A percentile compares a stretch with the other conserved stretches of the same genome.
These are phyloP conservation scores for Kurtzmaniella quercitrusa DNA, from an alignment of 1,139 yeast genomes.

Conservation along the genomic window DNA sequence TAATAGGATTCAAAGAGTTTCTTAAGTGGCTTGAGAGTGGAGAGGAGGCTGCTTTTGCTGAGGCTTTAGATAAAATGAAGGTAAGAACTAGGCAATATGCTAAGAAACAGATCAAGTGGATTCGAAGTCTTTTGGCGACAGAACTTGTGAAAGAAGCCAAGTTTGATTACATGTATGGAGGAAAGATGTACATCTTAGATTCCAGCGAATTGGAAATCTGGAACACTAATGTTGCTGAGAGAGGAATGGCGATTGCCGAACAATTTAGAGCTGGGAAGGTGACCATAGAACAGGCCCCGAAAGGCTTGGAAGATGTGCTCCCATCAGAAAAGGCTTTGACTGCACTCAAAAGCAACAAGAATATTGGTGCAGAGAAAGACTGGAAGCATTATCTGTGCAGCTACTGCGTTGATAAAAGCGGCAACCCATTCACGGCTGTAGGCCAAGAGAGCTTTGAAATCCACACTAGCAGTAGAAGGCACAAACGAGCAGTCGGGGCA, in stretches of 20 bases:
- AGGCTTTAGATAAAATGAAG: constrained; percentile 74
- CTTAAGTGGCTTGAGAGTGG: constrained; percentile 63
- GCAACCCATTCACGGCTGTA: constrained; percentile 57
- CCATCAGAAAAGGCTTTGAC: constrained; percentile 18
- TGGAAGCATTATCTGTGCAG: constrained; percentile 75
- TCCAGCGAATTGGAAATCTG: constrained; percentile 69
- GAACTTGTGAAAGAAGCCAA: constrained; percentile 52
- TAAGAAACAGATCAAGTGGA: constrained; percentile 90
- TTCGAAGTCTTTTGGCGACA: constrained; percentile 62
- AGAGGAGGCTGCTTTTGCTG: constrained; percentile 22
- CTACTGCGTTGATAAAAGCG: constrained; percentile 55
- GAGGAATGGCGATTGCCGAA: constrained; percentile 52
- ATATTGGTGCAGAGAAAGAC: constrained; percentile 34
- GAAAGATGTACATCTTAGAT: constrained; percentile 63
- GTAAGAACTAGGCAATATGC: constrained; percentile 83
- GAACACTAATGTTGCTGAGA: constrained; percentile 49
- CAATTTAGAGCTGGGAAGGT: constrained; percentile 22
- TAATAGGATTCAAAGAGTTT: constrained; percentile 92
- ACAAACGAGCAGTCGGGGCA: constrained; percentile 26
- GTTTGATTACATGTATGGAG: constrained; percentile 53
- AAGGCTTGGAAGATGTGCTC: constrained; percentile 29
- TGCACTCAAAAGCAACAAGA: constrained; percentile 31
- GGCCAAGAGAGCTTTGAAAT: constrained; percentile 70
- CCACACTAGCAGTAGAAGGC: constrained; percentile 67
- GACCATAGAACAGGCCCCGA: constrained; percentile 38